phyloP scores from a whole-genome alignment of 2,329 filamentous ascomycete species.

The Xylaria arbuscula region DNA sequence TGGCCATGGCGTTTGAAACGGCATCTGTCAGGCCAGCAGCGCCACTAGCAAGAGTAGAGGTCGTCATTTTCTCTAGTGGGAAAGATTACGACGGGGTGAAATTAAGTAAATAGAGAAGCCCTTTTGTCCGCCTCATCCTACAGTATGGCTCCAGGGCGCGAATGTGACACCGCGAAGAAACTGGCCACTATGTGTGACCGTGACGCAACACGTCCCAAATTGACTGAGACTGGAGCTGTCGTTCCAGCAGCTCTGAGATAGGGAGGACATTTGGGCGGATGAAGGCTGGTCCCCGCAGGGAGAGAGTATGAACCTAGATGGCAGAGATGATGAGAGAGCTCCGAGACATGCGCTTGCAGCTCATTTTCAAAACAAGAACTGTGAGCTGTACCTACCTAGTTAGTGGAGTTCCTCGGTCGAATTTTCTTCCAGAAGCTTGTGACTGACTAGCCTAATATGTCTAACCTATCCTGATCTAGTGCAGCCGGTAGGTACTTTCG shows the following conservation, averaged over 20 bases:
- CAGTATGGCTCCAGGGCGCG: slow-evolving; percentile 28
- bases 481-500: too few species aligned
- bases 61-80: slow-evolving; percentile 26
- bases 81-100: slow-evolving; percentile 4
- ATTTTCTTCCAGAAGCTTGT: slow-evolving; percentile 30
- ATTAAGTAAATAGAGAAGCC: slow-evolving; percentile 22
- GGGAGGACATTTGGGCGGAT: slow-evolving; percentile 40
- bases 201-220: slow-evolving; percentile 27
- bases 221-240: slow-evolving; percentile 30
- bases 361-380: slow-evolving; percentile 31
- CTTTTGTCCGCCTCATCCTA: slow-evolving; percentile 41
- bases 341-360: slow-evolving; percentile 31
- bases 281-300: slow-evolving; percentile 10
- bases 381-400: slow-evolving; percentile 18
- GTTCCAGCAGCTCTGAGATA: slow-evolving; percentile 28
- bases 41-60: slow-evolving; percentile 26
- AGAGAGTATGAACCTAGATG: slow-evolving; percentile 10
- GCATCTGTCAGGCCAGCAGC: slow-evolving; percentile 42
- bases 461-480: too few species aligned
- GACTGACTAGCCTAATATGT: not conserved
- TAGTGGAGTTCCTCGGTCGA: slow-evolving; percentile 32
- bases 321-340: slow-evolving; percentile 28
- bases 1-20: slow-evolving; percentile 43
- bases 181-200: not conserved
- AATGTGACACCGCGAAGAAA: slow-evolving; percentile 15